A percentile compares a stretch with the other conserved stretches of the same genome.
Conservation (phyloP, 2,329 filamentous ascomycete genomes). For the Pestalotiopsis sp. region DNA sequence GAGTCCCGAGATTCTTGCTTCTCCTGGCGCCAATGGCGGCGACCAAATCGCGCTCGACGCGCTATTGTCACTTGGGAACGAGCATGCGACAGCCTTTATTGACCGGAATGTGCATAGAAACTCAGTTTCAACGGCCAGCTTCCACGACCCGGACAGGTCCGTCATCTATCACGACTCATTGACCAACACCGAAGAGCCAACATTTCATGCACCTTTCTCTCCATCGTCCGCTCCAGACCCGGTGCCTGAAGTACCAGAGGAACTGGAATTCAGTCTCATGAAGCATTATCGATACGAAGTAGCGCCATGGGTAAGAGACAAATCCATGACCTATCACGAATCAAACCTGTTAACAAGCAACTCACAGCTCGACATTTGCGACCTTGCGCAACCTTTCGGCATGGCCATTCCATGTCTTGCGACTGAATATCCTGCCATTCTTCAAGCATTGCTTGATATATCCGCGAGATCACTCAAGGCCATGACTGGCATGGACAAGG, state of each 20-base stretch:
- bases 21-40: constrained; percentile 6
- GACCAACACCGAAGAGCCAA: neutral
- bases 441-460: constrained; percentile 28
- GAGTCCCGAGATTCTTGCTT: neutral
- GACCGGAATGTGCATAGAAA: neutral
- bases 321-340: neutral
- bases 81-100: constrained; percentile 16
- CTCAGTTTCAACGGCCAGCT: neutral
- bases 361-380: constrained; percentile 44
- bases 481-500: neutral
- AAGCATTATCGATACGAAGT: constrained; percentile 48
- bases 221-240: neutral
- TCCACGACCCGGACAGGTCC: neutral
- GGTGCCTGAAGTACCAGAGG: constrained; percentile 11
- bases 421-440: constrained; percentile 25
- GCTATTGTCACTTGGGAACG: constrained; percentile 35
- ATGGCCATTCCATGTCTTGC: constrained; percentile 36
- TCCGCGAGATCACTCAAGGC: neutral
- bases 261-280: constrained; percentile 33
- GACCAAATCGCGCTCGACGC: constrained; percentile 39
- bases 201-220: neutral
- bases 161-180: neutral
- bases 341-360: neutral
- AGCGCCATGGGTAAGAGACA: constrained; percentile 45
- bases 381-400: constrained; percentile 43